Conservation (phyloP, 2,329 filamentous ascomycete genomes). For the Albophoma yamanashiensis region DNA sequence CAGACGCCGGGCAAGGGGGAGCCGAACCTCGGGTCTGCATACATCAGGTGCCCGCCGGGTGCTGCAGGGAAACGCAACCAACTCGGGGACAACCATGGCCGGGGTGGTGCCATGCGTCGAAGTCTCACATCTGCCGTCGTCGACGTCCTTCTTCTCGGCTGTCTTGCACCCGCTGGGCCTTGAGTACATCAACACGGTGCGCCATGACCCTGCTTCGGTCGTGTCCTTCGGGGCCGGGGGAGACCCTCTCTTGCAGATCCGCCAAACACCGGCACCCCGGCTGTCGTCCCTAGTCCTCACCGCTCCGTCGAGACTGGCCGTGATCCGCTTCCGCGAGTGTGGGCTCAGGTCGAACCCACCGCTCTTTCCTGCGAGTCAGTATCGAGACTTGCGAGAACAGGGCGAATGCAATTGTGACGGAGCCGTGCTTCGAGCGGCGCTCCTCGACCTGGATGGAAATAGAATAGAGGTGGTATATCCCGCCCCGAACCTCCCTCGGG, state of each 20-base stretch:
- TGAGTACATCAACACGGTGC: slow-evolving; percentile 33
- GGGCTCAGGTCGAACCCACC: slow-evolving; percentile 50
- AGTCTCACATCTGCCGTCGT: slow-evolving; percentile 68
- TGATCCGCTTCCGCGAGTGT: slow-evolving; percentile 61
- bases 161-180: slow-evolving; percentile 71
- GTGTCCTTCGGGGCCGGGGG: slow-evolving; percentile 30
- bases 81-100: neutral
- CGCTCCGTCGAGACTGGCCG: slow-evolving; percentile 52
- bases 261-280: slow-evolving; percentile 27
- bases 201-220: slow-evolving; percentile 12
- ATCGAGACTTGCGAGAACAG: neutral
- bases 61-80: neutral
- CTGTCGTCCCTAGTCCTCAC: slow-evolving; percentile 52
- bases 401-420: neutral
- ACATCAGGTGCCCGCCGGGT: neutral
- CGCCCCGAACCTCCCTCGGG: slow-evolving; percentile 12
- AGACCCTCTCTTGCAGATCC: slow-evolving; percentile 32
- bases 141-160: slow-evolving; percentile 75
- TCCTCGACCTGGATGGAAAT: slow-evolving; percentile 75
- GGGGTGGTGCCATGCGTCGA: slow-evolving; percentile 41
- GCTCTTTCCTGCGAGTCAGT: slow-evolving; percentile 27
- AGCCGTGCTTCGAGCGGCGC: slow-evolving; percentile 34
- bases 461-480: slow-evolving; percentile 65
- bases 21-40: neutral
- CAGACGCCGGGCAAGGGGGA: neutral